A percentile compares a stretch with the other conserved stretches of the same genome.
Evolutionary conservation across 805 yeast species (phyloP).

Genomic region (Pichia exigua): DNA sequence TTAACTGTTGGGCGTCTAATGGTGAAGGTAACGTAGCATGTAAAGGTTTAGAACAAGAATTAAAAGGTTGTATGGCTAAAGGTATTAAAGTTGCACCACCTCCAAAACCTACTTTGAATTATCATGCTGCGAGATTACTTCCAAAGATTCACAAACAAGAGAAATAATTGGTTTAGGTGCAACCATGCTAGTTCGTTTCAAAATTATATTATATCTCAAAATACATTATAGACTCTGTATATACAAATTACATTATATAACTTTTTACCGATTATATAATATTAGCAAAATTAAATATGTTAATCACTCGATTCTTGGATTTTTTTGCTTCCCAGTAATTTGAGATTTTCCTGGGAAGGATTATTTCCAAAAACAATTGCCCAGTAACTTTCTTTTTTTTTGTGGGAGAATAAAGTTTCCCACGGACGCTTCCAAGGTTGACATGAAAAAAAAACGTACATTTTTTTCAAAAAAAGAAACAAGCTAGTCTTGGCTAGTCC

Average conservation of each 20-base stretch:
- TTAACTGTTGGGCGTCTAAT: constrained; percentile 95
- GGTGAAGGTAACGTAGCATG: constrained; percentile 75
- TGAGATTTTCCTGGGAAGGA: not conserved
- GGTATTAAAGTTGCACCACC: constrained; percentile 28
- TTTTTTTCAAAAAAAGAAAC: too few species aligned
- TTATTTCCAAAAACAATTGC: too few species aligned
- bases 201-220: not conserved
- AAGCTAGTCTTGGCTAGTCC: too few species aligned
- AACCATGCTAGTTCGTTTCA: too few species aligned
- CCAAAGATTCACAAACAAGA: constrained; percentile 42
- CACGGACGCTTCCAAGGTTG: too few species aligned
- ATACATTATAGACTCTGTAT: not conserved
- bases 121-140: constrained; percentile 48
- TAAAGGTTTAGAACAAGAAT: constrained; percentile 53
- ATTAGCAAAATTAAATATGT: not conserved
- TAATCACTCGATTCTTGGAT: not conserved
- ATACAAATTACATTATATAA: not conserved
- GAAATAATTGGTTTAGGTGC: constrained; percentile 7
- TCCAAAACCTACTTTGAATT: constrained; percentile 40
- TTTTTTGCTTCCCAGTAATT: too few species aligned
- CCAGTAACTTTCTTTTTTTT: too few species aligned
- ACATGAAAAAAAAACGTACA: too few species aligned
- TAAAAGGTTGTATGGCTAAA: constrained; percentile 66
- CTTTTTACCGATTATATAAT: not conserved
- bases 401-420: too few species aligned